These are phyloP conservation scores for Oleoguttula mirabilis DNA, from an alignment of 495 filamentous ascomycete species.

Conservation along the genomic window DNA sequence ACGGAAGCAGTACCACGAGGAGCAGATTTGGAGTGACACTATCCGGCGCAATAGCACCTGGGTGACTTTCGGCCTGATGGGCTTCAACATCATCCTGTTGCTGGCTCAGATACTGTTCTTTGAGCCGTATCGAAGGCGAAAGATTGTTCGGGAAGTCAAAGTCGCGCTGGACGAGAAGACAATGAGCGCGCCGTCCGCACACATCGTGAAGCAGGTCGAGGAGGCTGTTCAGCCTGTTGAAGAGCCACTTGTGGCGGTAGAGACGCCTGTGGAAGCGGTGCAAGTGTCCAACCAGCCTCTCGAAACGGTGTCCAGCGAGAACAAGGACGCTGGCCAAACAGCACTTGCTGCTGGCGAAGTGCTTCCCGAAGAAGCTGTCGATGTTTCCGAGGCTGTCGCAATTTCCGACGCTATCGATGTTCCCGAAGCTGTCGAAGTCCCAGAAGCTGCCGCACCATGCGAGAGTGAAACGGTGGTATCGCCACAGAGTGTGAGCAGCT, in stretches of 20 bases:
- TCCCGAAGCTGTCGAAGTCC: not conserved
- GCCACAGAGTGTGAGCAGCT: not conserved
- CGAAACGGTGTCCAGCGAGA: slow-evolving; percentile 8
- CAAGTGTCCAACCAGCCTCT: not conserved
- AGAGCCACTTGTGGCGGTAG: not conserved
- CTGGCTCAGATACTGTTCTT: slow-evolving; percentile 82
- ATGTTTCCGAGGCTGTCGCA: slow-evolving; percentile 1
- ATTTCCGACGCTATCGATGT: not conserved
- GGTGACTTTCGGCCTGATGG: slow-evolving; percentile 98
- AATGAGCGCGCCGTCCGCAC: slow-evolving; percentile 14
- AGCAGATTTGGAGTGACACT: slow-evolving; percentile 98
- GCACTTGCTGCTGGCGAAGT: slow-evolving; percentile 3
- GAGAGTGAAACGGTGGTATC: no score
- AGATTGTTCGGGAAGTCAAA: slow-evolving; percentile 71
- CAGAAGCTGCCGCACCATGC: not conserved
- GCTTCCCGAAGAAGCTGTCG: slow-evolving; percentile 11
- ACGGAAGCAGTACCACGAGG: slow-evolving; percentile 86
- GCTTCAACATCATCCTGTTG: slow-evolving; percentile 83
- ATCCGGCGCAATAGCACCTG: slow-evolving; percentile 92
- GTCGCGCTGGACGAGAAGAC: slow-evolving; percentile 65
- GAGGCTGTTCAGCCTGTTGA: slow-evolving; percentile 7
- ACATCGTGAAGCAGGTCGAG: slow-evolving; percentile 20
- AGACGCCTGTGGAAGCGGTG: not conserved
- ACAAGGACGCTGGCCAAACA: slow-evolving; percentile 1
- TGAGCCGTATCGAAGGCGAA: slow-evolving; percentile 77